These are phyloP conservation scores for Cyberlindnera euphorbiae DNA, from an alignment of 805 yeast species.

Conservation along the genomic window DNA sequence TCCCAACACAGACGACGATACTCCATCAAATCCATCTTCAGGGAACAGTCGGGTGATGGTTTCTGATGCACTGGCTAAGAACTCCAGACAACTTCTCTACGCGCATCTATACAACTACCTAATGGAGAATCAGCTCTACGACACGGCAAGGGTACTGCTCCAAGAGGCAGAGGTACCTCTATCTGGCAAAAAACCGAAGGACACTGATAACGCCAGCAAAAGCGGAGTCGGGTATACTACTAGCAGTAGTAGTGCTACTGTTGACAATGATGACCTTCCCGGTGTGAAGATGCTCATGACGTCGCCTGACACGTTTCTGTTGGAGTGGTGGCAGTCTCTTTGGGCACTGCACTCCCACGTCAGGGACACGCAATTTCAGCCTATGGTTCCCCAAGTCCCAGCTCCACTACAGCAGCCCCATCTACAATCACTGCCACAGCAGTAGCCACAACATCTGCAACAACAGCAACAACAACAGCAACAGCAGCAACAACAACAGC, in stretches of 20 bases:
- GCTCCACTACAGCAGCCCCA: too few relatives aligned
- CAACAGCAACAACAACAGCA: too few relatives aligned
- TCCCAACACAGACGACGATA: too few relatives aligned
- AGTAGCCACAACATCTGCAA: too few relatives aligned
- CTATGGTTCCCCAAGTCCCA: too few relatives aligned
- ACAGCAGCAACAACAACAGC: too few relatives aligned
- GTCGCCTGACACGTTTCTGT: conserved; percentile 41
- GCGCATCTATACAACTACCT: conserved; percentile 51
- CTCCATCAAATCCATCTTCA: conserved; percentile 1
- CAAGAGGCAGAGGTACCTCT: conserved; percentile 41
- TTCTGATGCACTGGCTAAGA: conserved; percentile 42
- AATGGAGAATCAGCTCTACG: conserved; percentile 41
- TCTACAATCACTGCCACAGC: too few relatives aligned
- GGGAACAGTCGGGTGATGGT: conserved; percentile 26
- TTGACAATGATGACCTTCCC: conserved; percentile 23
- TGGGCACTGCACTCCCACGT: conserved; percentile 46
- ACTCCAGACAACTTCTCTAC: conserved; percentile 44
- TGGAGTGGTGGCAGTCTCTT: conserved; percentile 54
- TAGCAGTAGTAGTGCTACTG: too few relatives aligned
- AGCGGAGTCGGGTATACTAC: too few relatives aligned
- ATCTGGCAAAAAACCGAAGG: conserved; percentile 16
- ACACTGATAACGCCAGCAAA: neutral
- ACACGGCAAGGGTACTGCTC: conserved; percentile 45
- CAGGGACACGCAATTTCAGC: conserved; percentile 26
- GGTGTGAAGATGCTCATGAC: conserved; percentile 38